phyloP scores from a whole-genome alignment of 805 yeast genomes.

The Yamadazyma laniorum region DNA sequence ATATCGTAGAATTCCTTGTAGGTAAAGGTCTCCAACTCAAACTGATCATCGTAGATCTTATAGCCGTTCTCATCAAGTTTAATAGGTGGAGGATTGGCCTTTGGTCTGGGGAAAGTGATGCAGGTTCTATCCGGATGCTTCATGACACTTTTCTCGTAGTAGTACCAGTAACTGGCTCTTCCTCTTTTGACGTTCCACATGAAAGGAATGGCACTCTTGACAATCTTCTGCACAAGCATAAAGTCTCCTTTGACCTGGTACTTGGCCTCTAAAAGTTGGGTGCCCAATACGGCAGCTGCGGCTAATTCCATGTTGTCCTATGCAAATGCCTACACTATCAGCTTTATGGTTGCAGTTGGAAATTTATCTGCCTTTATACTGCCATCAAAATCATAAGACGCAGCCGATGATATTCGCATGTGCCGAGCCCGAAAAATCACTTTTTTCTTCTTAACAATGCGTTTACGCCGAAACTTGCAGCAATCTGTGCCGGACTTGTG shows the following conservation, averaged over 20 bases:
- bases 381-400: conserved; percentile 8
- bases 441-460: not conserved
- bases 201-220: conserved; percentile 42
- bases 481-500: not conserved
- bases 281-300: conserved; percentile 43
- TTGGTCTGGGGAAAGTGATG: conserved; percentile 59
- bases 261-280: conserved; percentile 48
- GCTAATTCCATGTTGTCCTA: conserved; percentile 36
- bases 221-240: conserved; percentile 44
- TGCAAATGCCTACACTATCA: too few relatives aligned
- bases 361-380: conserved; percentile 1
- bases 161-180: conserved; percentile 66
- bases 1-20: conserved; percentile 67
- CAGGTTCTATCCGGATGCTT: conserved; percentile 54
- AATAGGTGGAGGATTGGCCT: conserved; percentile 24
- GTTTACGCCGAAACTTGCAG: not conserved
- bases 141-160: conserved; percentile 56
- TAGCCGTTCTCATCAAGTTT: conserved; percentile 31
- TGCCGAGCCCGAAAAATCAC: conserved; percentile 1
- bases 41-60: conserved; percentile 52
- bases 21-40: conserved; percentile 60
- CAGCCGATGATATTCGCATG: conserved; percentile 4
- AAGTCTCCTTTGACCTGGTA: conserved; percentile 52
- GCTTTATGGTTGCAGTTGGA: too few relatives aligned
- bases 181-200: conserved; percentile 34